Evolutionary conservation across 768 basidiomycete genomes (phyloP), one percentile per base, ranked within the genome.

Genomic region (Inosperma sp.): DNA sequence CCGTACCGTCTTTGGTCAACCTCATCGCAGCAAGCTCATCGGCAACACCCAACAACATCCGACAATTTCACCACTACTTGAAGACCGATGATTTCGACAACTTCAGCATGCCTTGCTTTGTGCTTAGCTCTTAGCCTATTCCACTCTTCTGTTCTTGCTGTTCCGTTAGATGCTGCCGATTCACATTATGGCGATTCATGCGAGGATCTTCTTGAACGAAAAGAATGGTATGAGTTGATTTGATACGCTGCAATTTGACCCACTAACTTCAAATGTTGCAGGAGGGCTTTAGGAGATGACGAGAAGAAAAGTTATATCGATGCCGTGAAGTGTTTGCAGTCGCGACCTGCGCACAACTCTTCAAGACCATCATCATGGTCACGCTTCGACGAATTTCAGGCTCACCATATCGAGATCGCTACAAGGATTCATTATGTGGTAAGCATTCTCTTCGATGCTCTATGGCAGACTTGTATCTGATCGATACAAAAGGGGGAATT

Each of bases 341-440:
- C 56, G 1, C 58, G 55, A 3, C 69, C 67, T 1, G 60, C 67
- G 7, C 53, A 40, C 4, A 58, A 63, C n/a, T 48, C 59, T 5
- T 34, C 48, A 8, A 50, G 62, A 25, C 40, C 39, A 2, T 59
- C 55, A 1, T 62, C 64, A 8, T 59, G 59, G 33, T 67, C 68
- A 10, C 68, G 70, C 9, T 73, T 65, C 52, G 72, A 75, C 49
- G 72, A 73, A 42, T 70, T 75, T 39, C 67, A 70, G 50, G 70
- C 66, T 0, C 34, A 62, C 13, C 73, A 74, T 44, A 65, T 72
- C 23, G 49, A 52, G 3, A 34, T 64, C 29, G 59, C 69, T 2
- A 60, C 63, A 7, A 27, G 42, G 3, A 59, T 72, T 7, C 72
- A 75, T 53, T 30, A 59, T 7, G 65, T 70, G 37, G 73, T 72